These are phyloP conservation scores for Metschnikowia koreensis DNA, from an alignment of 805 yeast species.

Conservation along the genomic window DNA sequence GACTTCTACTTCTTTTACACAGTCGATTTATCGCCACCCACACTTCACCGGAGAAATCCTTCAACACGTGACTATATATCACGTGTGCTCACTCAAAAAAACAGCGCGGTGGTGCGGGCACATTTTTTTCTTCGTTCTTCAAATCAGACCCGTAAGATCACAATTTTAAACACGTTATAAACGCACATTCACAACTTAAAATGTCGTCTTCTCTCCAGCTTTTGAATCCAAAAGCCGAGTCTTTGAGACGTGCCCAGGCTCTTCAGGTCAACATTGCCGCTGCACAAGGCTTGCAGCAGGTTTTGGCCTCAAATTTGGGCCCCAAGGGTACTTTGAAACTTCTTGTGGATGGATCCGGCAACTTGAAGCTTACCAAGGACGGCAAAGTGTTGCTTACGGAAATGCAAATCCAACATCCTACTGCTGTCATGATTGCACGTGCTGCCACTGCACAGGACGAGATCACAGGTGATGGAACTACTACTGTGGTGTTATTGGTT, in stretches of 20 bases:
- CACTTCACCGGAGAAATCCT: background rate
- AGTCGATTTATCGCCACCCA: background rate
- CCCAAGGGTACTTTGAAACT: slow-evolving; percentile 97
- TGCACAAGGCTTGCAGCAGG: slow-evolving; percentile 95
- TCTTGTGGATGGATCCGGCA: slow-evolving; percentile 96
- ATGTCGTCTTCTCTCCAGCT: slow-evolving; percentile 74
- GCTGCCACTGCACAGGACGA: slow-evolving; percentile 99
- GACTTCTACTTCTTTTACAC: too few species aligned
- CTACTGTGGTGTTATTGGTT: slow-evolving; percentile 89
- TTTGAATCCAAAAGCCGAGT: slow-evolving; percentile 95
- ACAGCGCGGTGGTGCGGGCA: background rate
- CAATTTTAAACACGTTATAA: background rate
- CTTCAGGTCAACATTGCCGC: slow-evolving; percentile 92
- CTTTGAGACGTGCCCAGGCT: slow-evolving; percentile 93
- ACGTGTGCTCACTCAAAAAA: background rate
- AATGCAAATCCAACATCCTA: slow-evolving; percentile 80
- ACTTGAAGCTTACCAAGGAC: slow-evolving; percentile 92
- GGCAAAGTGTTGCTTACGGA: slow-evolving; percentile 91
- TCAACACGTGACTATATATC: background rate
- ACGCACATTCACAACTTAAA: background rate
- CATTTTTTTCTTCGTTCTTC: background rate
- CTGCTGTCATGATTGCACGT: slow-evolving; percentile 64
- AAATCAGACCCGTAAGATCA: too few species aligned
- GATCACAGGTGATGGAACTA: slow-evolving; percentile 98
- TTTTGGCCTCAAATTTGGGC: slow-evolving; percentile 86